Base-by-base conservation (phyloP, 352 stramenopile species). In the Globisporangium echinulatum region DNA sequence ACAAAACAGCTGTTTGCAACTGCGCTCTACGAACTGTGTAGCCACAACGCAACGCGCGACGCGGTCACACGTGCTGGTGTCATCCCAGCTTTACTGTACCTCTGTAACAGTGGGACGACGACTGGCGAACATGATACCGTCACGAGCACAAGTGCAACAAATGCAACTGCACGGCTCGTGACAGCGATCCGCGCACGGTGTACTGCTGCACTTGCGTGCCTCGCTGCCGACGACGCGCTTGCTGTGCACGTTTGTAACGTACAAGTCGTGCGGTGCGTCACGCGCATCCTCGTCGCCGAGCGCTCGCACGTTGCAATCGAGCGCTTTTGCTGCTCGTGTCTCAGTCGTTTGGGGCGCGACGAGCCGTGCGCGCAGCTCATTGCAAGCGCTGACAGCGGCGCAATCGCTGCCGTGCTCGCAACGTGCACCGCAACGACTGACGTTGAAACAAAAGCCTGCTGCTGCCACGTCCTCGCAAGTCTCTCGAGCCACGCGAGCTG, bases 331-430 rank as follows among this genome's bases (percentile, higher is more conserved):
- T 88, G 76, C 59, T 74, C 77, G 10, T 90, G 78, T 36, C 63
- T 94, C 47, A 91, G 82, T 68, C 57, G 90, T 0, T 62, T 94
- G 3, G 88, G 75, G 43, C 74, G 77, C 47, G 76, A 94, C n/a
- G 77, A 90, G 49, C 56, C 76, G 19, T 89, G 82, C 10, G 68
- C 81, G 11, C 61, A 71, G 25, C 63, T 88, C 15, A 79, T 91
- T 42, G 67, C 78, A 0, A 25, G 25, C 25, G 25, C 25, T 25
- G 68, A 81, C 33, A 68, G 77, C 49, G 74, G 72, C 4, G 68
- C 72, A 0, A 68, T 91, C 13, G 61, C 82, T n/a, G 78, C 79
- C 10, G 64, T 92, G 4, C 59, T 92, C 3, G 57, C 69, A 2
- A 86, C 77, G 4, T 91, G 81, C 52, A 62, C 86, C 17, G 77